Evolutionary conservation across 2,329 filamentous ascomycete species (phyloP), one percentile per base, ranked within the genome.

Genomic region (Aureobasidium sp.): DNA sequence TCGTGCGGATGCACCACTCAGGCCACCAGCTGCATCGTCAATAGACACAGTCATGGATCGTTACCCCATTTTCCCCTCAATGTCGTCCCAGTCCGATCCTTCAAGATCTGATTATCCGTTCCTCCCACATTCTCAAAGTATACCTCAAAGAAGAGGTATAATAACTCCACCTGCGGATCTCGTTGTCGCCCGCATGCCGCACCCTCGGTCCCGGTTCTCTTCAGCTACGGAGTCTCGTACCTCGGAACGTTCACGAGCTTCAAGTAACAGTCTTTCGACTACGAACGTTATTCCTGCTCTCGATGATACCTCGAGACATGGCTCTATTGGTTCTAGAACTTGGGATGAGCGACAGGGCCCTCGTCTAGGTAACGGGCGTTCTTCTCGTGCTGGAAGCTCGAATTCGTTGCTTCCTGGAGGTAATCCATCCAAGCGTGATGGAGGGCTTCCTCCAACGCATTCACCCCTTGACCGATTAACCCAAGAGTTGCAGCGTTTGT

Each of bases 381-480:
- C 39, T 11, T 57, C 53, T 4, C n/a, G 32, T 27, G 42, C 9
- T 4, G 54, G 42, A 14, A 58, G 42, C 21, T n/a, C 21, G n/a
- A 34, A 10, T 30, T 27, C 42, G 1, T 21, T 32, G 7, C 32
- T 36, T 1, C n/a, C 2, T 29, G 32, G 21, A 42, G 1, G 10
- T 29, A 8, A 5, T 39, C 21, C 6, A 9, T 9, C 54, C 37
- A 5, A 16, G 8, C 16, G 11, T 37, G 13, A 37, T 37, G 32
- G 25, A 5, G 13, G 21, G 8, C 42, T 69, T 16, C 60, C 63
- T 3, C 64, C 67, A 47, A 67, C 66, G 10, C 61, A 64, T 21
- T 73, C 71, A 9, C 70, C 71, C 11, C 64, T 73, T 3, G 71
- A 74, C 42, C 67, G 69, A 16, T 63, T 74, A 11, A 68, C 66